Conservation (phyloP, 2,329 filamentous ascomycete genomes). For the Trichoderma atrobrunneum region DNA sequence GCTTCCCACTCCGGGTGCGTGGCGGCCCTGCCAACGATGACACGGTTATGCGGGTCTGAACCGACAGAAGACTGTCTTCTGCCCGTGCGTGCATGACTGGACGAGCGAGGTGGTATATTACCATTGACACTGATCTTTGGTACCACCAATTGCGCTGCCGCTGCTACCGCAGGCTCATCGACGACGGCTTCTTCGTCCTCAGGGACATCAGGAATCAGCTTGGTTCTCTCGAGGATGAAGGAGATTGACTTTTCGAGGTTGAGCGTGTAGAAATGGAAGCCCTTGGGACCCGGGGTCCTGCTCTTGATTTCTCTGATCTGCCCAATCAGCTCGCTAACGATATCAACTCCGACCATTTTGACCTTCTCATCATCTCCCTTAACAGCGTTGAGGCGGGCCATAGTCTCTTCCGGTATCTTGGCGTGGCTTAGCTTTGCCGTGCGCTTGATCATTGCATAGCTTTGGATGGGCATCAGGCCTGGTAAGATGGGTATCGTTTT, state of each 20-base stretch:
- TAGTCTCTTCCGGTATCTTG: conserved; percentile 67
- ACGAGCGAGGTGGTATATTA: conserved; percentile 31
- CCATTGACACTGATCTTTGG: conserved; percentile 48
- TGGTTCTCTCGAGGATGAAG: conserved; percentile 81
- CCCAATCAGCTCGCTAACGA: conserved; percentile 80
- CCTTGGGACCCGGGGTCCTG: conserved; percentile 59
- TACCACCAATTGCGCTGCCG: conserved; percentile 25
- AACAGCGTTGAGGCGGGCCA: conserved; percentile 68
- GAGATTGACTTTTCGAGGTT: conserved; percentile 96
- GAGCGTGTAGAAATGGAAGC: conserved; percentile 96
- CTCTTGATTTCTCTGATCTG: conserved; percentile 66
- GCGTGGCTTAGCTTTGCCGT: conserved; percentile 95
- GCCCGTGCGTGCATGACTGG: conserved; percentile 38
- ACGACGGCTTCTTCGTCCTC: conserved; percentile 52
- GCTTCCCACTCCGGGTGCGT: conserved; percentile 67
- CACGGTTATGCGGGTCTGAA: conserved; percentile 80
- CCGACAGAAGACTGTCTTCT: conserved; percentile 75
- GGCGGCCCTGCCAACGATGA: conserved; percentile 68
- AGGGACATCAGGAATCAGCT: conserved; percentile 69
- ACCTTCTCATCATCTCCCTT: conserved; percentile 79
- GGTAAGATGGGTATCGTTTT: conserved; percentile 87
- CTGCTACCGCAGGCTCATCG: conserved; percentile 38
- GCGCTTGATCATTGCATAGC: conserved; percentile 90
- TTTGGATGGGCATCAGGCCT: conserved; percentile 95
- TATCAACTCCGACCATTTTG: conserved; percentile 75